A percentile compares a stretch with the other conserved stretches of the same genome.
Evolutionary conservation across 1,284 basidiomycete genomes (phyloP).

Genomic region (Fomitopsis betulina): DNA sequence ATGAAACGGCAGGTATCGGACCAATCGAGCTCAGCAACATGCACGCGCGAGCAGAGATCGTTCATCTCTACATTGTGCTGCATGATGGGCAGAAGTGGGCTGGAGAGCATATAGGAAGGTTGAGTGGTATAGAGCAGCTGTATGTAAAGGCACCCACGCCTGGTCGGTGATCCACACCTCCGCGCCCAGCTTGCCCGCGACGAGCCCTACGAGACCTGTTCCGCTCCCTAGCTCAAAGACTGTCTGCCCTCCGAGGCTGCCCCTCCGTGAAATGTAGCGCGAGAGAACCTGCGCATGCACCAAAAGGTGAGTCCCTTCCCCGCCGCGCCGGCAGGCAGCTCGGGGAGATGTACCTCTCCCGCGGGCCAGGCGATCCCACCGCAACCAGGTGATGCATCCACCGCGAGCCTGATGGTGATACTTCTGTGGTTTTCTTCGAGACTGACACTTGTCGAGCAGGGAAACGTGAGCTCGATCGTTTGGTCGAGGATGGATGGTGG

Average conservation of each 20-base stretch:
- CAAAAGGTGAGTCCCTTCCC: constrained; percentile 18
- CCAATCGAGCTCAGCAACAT: constrained; percentile 78
- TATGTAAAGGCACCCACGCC: constrained; percentile 58
- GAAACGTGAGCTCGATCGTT: constrained; percentile 44
- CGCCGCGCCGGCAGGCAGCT: constrained; percentile 89
- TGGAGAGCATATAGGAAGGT: too few species aligned
- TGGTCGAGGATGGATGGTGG: too few species aligned
- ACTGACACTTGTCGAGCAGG: constrained; percentile 14
- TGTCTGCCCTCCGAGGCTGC: constrained; percentile 48
- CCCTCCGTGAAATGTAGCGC: constrained; percentile 62
- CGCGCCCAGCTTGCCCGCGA: constrained; percentile 67
- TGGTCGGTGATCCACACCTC: constrained; percentile 85
- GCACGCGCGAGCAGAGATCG: constrained; percentile 43
- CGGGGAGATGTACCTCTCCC: too few species aligned
- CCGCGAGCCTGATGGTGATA: constrained; percentile 40
- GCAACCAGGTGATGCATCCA: constrained; percentile 84
- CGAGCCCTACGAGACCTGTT: constrained; percentile 88
- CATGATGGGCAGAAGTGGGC: too few species aligned
- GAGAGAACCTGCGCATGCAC: too few species aligned
- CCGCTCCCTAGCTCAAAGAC: constrained; percentile 87
- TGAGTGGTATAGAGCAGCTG: too few species aligned
- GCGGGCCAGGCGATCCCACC: constrained; percentile 93
- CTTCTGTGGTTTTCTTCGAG: not conserved
- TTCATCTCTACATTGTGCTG: constrained; percentile 65
- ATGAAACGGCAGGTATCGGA: constrained; percentile 28